A percentile compares a stretch with the other conserved stretches of the same genome.
Evolutionary conservation across 202 grass and related monocot genomes (phyloP).

Genomic region (Eragrostis tef): DNA sequence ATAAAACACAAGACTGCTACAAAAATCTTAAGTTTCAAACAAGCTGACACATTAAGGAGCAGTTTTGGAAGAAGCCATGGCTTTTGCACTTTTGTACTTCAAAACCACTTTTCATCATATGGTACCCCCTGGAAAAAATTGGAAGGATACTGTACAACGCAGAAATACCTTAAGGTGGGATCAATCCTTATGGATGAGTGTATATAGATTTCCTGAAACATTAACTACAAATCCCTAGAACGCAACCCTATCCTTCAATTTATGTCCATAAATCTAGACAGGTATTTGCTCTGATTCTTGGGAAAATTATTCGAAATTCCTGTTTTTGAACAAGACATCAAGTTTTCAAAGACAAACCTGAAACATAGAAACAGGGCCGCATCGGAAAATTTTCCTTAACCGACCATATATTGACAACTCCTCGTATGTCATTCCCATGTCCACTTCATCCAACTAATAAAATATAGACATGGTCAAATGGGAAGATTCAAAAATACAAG

Average conservation of each 20-base stretch:
- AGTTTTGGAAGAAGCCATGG: neutral
- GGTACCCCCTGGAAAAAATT: neutral
- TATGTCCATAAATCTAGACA: slow-evolving; percentile 24
- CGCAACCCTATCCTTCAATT: neutral
- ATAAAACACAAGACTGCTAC: neutral
- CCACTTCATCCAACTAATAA: slow-evolving; percentile 91
- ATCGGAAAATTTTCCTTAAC: slow-evolving; percentile 97
- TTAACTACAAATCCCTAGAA: slow-evolving; percentile 1
- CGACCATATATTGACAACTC: slow-evolving; percentile 93
- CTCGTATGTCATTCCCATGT: slow-evolving; percentile 99
- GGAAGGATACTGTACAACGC: neutral
- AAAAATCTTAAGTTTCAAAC: neutral
- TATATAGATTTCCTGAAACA: neutral
- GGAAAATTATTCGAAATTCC: neutral
- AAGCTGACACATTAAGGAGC: neutral
- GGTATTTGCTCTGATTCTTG: neutral
- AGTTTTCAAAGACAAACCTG: slow-evolving; percentile 64
- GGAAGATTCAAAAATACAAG: slow-evolving; percentile 19
- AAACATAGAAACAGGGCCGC: slow-evolving; percentile 94
- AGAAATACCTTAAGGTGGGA: slow-evolving; percentile 8
- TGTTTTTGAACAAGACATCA: neutral
- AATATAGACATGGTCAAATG: slow-evolving; percentile 42
- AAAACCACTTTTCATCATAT: slow-evolving; percentile 26
- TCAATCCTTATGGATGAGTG: neutral
- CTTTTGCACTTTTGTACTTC: neutral